These are phyloP conservation scores for Niveomyces coronatus DNA, from an alignment of 2,329 filamentous ascomycete species.

Conservation along the genomic window DNA sequence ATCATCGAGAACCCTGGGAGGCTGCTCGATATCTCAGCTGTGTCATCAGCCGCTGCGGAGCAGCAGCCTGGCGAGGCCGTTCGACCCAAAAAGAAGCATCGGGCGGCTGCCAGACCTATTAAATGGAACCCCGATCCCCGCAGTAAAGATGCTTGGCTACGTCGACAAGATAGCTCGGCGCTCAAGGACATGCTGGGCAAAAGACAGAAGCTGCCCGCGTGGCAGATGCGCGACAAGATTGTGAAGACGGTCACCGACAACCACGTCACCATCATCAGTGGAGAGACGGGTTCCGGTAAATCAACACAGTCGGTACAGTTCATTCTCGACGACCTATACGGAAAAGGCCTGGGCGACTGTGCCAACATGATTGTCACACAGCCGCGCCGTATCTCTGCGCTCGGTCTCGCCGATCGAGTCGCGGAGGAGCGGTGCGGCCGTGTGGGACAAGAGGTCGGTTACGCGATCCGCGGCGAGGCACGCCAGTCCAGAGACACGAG, in stretches of 20 bases:
- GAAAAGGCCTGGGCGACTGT: constrained; percentile 58
- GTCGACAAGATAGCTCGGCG: constrained; percentile 51
- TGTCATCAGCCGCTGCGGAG: constrained; percentile 54
- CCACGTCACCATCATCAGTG: constrained; percentile 92
- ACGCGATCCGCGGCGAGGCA: constrained; percentile 83
- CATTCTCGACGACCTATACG: constrained; percentile 82
- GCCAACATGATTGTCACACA: constrained; percentile 95
- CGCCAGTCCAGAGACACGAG: constrained; percentile 64
- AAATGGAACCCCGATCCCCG: constrained; percentile 49
- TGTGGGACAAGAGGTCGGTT: constrained; percentile 84
- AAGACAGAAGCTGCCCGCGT: constrained; percentile 72
- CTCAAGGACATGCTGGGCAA: constrained; percentile 67
- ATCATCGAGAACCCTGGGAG: constrained; percentile 79
- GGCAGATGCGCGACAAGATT: constrained; percentile 70
- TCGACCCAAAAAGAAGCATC: constrained; percentile 19
- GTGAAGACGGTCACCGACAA: constrained; percentile 63
- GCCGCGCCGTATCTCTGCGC: constrained; percentile 83
- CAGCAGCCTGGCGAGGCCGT: constrained; percentile 25
- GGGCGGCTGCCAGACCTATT: constrained; percentile 47
- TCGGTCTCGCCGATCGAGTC: constrained; percentile 88
- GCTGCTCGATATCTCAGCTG: constrained; percentile 73
- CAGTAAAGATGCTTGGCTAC: constrained; percentile 59
- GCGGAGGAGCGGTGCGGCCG: constrained; percentile 77
- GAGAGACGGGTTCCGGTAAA: constrained; percentile 94
- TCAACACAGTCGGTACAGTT: constrained; percentile 97